phyloP scores from a whole-genome alignment of 1,139 yeast species.

The Nakaseomyces sp. region DNA sequence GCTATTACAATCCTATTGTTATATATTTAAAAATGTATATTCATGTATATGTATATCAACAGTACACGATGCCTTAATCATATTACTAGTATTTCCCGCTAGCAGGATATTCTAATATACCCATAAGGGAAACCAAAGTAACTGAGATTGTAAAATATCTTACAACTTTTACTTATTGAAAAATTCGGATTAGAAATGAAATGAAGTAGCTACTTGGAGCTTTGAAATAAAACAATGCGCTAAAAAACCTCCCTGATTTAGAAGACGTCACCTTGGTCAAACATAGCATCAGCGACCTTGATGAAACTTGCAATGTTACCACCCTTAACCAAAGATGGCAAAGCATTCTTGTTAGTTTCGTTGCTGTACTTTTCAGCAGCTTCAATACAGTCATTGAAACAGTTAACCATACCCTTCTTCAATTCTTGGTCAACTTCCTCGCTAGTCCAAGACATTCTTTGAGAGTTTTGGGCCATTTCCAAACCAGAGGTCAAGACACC shows the following conservation, averaged over 20 bases:
- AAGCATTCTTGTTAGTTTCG: conserved; percentile 43
- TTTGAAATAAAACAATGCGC: not conserved
- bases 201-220: not conserved
- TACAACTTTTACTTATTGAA: not conserved
- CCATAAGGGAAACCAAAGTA: not conserved
- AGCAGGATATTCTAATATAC: not conserved
- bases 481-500: conserved; percentile 98
- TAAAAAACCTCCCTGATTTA: conserved; percentile 9
- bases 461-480: conserved; percentile 99
- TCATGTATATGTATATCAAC: not conserved
- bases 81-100: not conserved
- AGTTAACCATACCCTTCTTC: conserved; percentile 83
- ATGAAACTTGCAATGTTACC: conserved; percentile 98
- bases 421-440: conserved; percentile 85
- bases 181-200: not conserved
- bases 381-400: conserved; percentile 86
- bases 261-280: conserved; percentile 86
- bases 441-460: conserved; percentile 77
- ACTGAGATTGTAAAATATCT: not conserved
- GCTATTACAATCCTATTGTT: conserved; percentile 4
- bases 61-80: not conserved
- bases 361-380: conserved; percentile 77
- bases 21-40: conserved; percentile 1
- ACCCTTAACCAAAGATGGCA: conserved; percentile 95
- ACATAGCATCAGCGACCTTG: conserved; percentile 98